Evolutionary conservation across 73 alveolate species (phyloP), one percentile per base, ranked within the genome.

Genomic region (Halteria grandinella): DNA sequence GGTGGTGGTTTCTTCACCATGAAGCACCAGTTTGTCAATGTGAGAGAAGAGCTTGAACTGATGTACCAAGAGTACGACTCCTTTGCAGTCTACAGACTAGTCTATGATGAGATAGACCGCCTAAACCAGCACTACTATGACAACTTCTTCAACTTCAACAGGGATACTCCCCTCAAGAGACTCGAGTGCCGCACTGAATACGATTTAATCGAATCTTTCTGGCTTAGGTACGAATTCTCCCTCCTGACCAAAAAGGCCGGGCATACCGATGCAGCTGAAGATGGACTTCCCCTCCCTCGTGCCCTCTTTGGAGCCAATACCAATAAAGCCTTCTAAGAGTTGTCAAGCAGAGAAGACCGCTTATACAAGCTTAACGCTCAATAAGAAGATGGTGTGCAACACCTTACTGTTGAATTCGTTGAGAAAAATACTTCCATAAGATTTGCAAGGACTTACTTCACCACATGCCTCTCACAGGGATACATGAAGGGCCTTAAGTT

Each of bases 1-100:
- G 91, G 92, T 15, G 50, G 62, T 12, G 89, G 95, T 0, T 87
- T 87, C 83, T 87, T 87, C 63, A 81, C 95, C 0, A 82, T 82
- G 89, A 74, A 76, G 72, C 92, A 87, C 52, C 33, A 70, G 14
- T 81, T 57, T 11, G 50, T 27, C 21, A 76, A 82, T 63, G 14
- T 87, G 24, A 57, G 87, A 50, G 88, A 75, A 52, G 83, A 51
- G 45, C 59, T 86, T 20, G 27, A 45, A 1, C 62, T 8, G 23
- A 37, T 79, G 33, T 86, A 70, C 37, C 37, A 70, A 54, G 94
- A 86, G 25, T 86, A 55, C 39, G 94, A 86, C 53, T 49, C 86
- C 1, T 72, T 85, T 51, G 84, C 90, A 0, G 44, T 69, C 8
- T 47, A 28, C 49, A 55, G 84, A 41, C 17, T 80, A 21, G 78